phyloP scores from a whole-genome alignment of 139 green algal genomes.

The Edaphochlamys debaryana region DNA sequence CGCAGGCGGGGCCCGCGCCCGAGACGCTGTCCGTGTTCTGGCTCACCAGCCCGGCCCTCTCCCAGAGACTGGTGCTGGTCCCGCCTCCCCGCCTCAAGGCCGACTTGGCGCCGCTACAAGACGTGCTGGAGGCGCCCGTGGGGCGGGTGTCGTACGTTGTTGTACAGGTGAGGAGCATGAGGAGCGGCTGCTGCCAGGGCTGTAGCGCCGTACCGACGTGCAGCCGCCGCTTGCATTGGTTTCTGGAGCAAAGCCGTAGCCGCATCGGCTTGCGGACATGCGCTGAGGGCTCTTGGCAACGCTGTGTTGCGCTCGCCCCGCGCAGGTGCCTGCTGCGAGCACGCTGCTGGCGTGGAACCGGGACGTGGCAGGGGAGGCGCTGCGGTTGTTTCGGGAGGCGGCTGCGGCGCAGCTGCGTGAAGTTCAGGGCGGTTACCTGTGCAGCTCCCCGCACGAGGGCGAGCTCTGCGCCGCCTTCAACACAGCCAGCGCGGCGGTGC shows the following conservation, averaged over 20 bases:
- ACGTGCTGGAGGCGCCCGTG: neutral
- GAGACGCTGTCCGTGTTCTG: neutral
- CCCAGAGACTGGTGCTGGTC: slow-evolving; percentile 8
- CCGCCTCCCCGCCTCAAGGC: neutral
- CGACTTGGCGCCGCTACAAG: neutral
- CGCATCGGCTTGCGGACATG: too few relatives aligned
- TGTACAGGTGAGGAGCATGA: slow-evolving; percentile 15
- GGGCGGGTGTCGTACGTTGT: slow-evolving; percentile 20
- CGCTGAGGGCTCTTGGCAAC: too few relatives aligned
- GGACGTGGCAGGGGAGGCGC: neutral
- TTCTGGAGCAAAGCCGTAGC: too few relatives aligned
- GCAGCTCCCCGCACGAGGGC: neutral
- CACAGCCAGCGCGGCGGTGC: neutral
- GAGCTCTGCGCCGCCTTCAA: neutral
- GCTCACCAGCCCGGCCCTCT: neutral
- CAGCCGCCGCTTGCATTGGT: too few relatives aligned
- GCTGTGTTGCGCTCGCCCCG: too few relatives aligned
- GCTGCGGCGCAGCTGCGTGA: neutral
- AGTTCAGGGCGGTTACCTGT: neutral
- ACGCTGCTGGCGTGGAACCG: slow-evolving; percentile 6
- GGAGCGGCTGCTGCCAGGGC: too few relatives aligned
- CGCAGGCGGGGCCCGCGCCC: too few relatives aligned
- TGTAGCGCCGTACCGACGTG: too few relatives aligned
- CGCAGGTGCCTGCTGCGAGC: neutral
- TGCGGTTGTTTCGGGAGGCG: neutral